Conservation (phyloP, 805 yeast genomes). For the Wickerhamiella qilinensis region DNA sequence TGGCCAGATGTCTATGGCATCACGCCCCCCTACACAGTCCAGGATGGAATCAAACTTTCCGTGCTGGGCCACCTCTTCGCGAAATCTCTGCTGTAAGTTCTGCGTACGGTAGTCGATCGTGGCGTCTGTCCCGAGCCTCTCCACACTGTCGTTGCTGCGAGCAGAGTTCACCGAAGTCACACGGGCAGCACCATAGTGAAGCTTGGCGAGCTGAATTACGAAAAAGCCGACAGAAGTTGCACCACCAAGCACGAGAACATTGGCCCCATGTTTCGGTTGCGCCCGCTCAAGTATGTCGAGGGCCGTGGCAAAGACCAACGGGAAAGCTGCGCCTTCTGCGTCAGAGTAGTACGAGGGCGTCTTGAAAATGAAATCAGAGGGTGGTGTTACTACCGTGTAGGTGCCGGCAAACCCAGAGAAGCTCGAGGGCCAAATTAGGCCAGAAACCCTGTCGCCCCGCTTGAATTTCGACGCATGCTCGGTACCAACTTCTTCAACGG, state of each 20-base stretch:
- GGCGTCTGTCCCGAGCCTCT: slow-evolving; percentile 38
- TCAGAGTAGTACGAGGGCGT: slow-evolving; percentile 32
- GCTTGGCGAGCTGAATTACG: slow-evolving; percentile 40
- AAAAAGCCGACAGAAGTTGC: slow-evolving; percentile 52
- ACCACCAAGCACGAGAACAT: slow-evolving; percentile 54
- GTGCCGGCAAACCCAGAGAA: slow-evolving; percentile 14
- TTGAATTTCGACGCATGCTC: slow-evolving; percentile 23
- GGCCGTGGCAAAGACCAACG: slow-evolving; percentile 53
- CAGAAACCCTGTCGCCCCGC: slow-evolving; percentile 53
- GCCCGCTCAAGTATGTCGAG: slow-evolving; percentile 24
- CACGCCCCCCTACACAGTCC: slow-evolving; percentile 49
- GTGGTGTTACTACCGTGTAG: slow-evolving; percentile 6
- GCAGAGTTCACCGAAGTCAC: slow-evolving; percentile 45
- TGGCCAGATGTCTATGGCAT: slow-evolving; percentile 29
- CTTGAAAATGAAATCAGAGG: slow-evolving; percentile 28
- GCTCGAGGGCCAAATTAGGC: slow-evolving; percentile 20
- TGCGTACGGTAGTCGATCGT: slow-evolving; percentile 20
- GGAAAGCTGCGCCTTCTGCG: slow-evolving; percentile 50
- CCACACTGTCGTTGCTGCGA: slow-evolving; percentile 29
- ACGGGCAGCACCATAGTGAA: slow-evolving; percentile 28
- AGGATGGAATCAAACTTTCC: slow-evolving; percentile 37
- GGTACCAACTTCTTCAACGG: slow-evolving; percentile 38
- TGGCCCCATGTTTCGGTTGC: slow-evolving; percentile 28
- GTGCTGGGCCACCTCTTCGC: neutral
- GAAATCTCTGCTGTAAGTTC: neutral